A percentile compares a stretch with the other conserved stretches of the same genome.
phyloP scores from a whole-genome alignment of 768 basidiomycete species.

The Paxillus rubicundulus region DNA sequence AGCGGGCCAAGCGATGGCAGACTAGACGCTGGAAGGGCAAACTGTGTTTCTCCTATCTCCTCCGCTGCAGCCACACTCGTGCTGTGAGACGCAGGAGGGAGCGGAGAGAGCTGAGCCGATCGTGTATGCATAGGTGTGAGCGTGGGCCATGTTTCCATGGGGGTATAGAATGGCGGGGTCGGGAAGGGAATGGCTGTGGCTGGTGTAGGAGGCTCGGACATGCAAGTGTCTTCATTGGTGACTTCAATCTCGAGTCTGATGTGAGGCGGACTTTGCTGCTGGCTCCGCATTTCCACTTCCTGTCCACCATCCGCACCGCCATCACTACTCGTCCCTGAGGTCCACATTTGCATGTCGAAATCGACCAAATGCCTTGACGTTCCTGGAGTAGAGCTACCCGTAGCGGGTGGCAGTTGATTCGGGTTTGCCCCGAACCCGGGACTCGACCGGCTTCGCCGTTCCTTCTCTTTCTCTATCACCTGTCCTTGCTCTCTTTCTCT shows the following conservation, averaged over 20 bases:
- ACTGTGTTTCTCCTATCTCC: conserved; percentile 8
- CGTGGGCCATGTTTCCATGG: conserved; percentile 20
- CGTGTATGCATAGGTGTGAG: conserved; percentile 12
- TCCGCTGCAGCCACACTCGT: neutral
- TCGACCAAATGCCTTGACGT: conserved; percentile 7
- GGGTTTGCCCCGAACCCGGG: conserved; percentile 8
- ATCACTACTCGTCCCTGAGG: neutral
- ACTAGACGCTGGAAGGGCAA: neutral
- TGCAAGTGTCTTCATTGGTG: conserved; percentile 17
- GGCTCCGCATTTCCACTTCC: neutral
- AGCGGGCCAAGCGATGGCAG: conserved; percentile 5
- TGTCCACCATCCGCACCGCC: neutral
- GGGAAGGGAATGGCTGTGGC: conserved; percentile 19
- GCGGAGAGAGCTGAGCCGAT: conserved; percentile 6
- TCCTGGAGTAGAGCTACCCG: neutral
- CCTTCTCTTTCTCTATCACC: neutral
- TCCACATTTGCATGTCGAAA: conserved; percentile 6
- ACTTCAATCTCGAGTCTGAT: conserved; percentile 24
- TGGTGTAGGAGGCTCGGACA: conserved; percentile 23
- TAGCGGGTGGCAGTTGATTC: neutral
- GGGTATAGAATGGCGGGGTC: conserved; percentile 27
- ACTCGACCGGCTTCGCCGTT: conserved; percentile 19
- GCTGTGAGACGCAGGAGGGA: neutral
- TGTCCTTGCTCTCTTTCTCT: conserved; percentile 3
- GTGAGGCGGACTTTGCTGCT: conserved; percentile 11